Evolutionary conservation across 164 flowering plant genomes (phyloP), one percentile per base, ranked within the genome.

Genomic region (Amborella trichopoda): DNA sequence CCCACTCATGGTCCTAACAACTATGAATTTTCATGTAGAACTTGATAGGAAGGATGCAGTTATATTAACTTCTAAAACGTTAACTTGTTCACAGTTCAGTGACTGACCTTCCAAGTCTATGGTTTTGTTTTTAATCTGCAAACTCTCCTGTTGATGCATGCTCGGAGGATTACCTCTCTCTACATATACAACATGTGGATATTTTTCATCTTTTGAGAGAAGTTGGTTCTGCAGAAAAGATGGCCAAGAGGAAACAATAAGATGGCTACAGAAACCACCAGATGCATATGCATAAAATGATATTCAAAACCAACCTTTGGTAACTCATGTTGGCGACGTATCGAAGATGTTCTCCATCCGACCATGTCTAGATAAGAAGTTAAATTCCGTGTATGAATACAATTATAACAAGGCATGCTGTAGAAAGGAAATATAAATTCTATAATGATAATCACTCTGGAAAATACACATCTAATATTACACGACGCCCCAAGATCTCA

Each of bases 281-380:
- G 19, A 37, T 5, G 40, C 6, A 37, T 5, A 6, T 30, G 12
- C 21, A 11, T 26, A 13, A 38, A 33, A 54, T n/a, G 23, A 37
- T 9, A 48, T 28, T 26, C 14, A 65, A 25, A 42, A 48, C 46
- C 22, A 18, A 87, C 95, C 96, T 80, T 71, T 18, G 95, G 96
- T 40, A 93, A 74, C 60, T 93, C 99, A 71, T 69, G 42, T 46
- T 71, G 81, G 41, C 89, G 83, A 25, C 96, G 74, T 24, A 93
- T 84, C 26, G 99, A 93, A 54, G 99, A 88, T 26, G 99, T 88
- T 51, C 95, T 67, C 99, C 99, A 93, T 23, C 99, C 99, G 53
- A 93, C 99, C 55, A 93, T 64, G 70, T 84, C 99, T 87, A 53
- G 14, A 50, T 18, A 10, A 46, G 19, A 17, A 65, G 75, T 61